These are phyloP conservation scores for Straminergon stramineum DNA, from an alignment of 225 moss, liverwort and hornwort genomes.

Conservation along the genomic window DNA sequence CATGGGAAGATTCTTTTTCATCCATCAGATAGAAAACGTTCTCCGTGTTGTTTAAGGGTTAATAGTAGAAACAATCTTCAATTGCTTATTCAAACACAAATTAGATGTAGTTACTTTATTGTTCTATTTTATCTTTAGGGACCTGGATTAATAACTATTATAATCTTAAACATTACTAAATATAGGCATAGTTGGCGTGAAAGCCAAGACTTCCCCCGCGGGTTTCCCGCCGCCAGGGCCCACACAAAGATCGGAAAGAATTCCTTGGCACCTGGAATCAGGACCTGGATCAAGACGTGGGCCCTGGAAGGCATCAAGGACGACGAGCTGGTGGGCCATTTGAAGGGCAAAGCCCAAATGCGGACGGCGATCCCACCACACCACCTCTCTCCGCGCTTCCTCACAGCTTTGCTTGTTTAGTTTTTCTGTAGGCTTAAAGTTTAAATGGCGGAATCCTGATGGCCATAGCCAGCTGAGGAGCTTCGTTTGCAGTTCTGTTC, in stretches of 20 bases:
- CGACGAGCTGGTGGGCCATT: not conserved
- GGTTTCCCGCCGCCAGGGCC: not conserved
- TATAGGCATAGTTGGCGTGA: not conserved
- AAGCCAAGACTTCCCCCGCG: not conserved
- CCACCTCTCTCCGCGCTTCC: too few relatives aligned
- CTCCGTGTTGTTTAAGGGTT: too few relatives aligned
- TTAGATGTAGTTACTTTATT: not conserved
- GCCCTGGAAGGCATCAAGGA: not conserved
- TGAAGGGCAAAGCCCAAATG: not conserved
- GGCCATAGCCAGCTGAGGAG: not conserved
- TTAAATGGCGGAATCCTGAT: not conserved
- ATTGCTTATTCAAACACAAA: not conserved
- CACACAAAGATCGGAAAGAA: not conserved
- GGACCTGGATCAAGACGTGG: not conserved
- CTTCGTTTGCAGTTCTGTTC: not conserved
- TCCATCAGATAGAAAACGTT: too few relatives aligned
- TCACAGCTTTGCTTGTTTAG: not conserved
- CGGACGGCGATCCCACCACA: not conserved
- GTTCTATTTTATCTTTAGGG: not conserved
- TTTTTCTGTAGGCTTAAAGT: not conserved
- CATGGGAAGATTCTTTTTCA: too few relatives aligned
- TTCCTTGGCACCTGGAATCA: not conserved
- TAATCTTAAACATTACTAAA: not conserved
- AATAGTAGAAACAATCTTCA: not conserved
- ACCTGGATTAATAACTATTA: not conserved